Base-by-base conservation (phyloP, 1,139 yeast species). In the Candida frijolesensis region DNA sequence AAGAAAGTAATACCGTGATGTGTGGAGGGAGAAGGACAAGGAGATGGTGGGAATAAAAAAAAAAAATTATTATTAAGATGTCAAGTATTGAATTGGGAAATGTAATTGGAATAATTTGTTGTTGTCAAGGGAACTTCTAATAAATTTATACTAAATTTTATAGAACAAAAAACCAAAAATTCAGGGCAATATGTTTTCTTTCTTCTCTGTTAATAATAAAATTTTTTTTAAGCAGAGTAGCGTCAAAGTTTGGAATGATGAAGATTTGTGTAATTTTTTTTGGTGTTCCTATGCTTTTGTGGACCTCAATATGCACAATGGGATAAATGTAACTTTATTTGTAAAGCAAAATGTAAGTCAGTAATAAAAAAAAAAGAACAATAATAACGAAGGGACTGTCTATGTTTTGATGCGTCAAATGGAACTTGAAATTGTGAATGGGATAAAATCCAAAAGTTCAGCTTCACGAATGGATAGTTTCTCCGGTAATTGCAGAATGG, bases 61-160 rank as follows among this genome's bases (percentile, higher is more conserved):
- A 34, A 37, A 40, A 32, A 43, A 45, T 42, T 34, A 46, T 42
- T 34, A 39, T 30, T 12, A 44, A 38, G 42, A 38, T 19, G 42
- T 38, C 42, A 38, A 38, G 42, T 42, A 42, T 32, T 33, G 32
- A 42, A 42, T 42, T 42, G 30, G 45, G 45, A 32, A 42, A 33
- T 42, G 45, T 42, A 42, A 42, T 42, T 42, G 39, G 35, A 42
- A 38, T 38, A 38, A 38, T 38, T 38, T 41, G 25, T 42, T 42
- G 45, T 42, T 42, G 45, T 42, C 45, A 42, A 42, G 45, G 45
- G 45, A 33, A 42, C 45, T 42, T 42, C 30, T 19, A 42, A 32
- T 42, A 30, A 42, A 33, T 42, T 42, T 42, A 38, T 38, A 38
- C 42, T 38, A 38, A 38, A 38, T 11, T 42, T 30, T 41, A 41